Conservation (phyloP, 805 yeast species). For the Wickerhamiella brachini region DNA sequence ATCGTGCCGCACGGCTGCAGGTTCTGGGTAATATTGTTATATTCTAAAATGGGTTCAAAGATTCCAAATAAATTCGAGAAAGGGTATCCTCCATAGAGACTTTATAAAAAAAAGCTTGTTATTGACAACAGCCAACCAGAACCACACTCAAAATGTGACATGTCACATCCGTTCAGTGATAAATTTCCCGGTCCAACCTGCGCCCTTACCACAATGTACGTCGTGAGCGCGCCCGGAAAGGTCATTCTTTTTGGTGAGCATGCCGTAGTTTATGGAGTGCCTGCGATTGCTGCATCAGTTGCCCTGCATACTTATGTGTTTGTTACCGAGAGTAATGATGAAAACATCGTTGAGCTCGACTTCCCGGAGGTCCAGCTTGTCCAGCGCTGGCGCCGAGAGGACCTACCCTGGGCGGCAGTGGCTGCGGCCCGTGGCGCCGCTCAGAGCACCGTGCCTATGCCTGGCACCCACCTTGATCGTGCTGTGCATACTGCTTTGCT, state of each 20-base stretch:
- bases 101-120: too few relatives aligned
- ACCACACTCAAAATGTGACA: too few relatives aligned
- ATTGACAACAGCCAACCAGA: too few relatives aligned
- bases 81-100: too few relatives aligned
- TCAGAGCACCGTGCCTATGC: not conserved
- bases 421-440: not conserved
- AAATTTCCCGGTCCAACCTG: too few relatives aligned
- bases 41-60: too few relatives aligned
- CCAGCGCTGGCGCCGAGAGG: slow-evolving; percentile 46
- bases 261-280: slow-evolving; percentile 84
- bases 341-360: slow-evolving; percentile 42
- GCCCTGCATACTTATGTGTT: slow-evolving; percentile 71
- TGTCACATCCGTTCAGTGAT: too few relatives aligned
- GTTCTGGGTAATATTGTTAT: too few relatives aligned
- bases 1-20: not conserved
- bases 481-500: slow-evolving; percentile 50
- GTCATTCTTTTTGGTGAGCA: slow-evolving; percentile 95
- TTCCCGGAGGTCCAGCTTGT: slow-evolving; percentile 71
- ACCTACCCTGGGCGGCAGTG: slow-evolving; percentile 43
- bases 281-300: slow-evolving; percentile 92
- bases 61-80: too few relatives aligned
- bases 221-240: slow-evolving; percentile 91
- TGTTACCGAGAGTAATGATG: slow-evolving; percentile 34
- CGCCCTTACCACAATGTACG: slow-evolving; percentile 26
- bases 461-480: slow-evolving; percentile 12